Evolutionary conservation across 306 rosid species (phyloP).

Genomic region (Corylus avellana): DNA sequence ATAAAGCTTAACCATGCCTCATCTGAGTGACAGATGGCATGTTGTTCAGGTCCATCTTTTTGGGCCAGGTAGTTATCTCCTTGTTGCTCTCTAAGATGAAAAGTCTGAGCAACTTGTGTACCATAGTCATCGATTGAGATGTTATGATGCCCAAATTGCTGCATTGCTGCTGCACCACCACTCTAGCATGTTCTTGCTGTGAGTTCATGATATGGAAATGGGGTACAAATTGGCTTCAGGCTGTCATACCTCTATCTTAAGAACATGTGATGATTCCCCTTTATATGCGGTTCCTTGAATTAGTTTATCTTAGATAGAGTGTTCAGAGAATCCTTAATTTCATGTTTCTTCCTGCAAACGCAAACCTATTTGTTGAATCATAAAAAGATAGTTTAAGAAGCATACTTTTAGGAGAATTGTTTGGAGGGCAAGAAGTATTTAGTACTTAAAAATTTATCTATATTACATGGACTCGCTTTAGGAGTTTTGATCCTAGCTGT

Average conservation of each 20-base stretch:
- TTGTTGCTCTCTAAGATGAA: neutral
- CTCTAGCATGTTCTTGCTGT: neutral
- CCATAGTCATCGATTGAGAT: neutral
- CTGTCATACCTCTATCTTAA: neutral
- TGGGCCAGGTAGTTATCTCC: neutral
- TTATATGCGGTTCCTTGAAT: neutral
- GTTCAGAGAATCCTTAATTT: too few relatives aligned
- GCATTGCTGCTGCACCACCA: neutral
- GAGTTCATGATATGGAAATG: slow-evolving; percentile 1
- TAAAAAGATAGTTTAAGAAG: neutral
- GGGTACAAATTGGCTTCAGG: neutral
- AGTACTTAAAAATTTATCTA: neutral
- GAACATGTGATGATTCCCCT: neutral
- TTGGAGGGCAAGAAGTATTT: neutral
- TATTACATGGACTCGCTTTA: neutral
- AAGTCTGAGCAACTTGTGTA: neutral
- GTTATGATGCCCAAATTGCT: neutral
- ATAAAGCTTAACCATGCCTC: neutral
- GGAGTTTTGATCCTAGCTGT: neutral
- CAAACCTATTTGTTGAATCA: neutral
- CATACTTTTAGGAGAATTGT: neutral
- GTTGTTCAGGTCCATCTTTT: slow-evolving; percentile 1
- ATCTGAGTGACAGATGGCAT: slow-evolving; percentile 4
- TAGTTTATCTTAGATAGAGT: neutral
- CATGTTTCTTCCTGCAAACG: neutral